Evolutionary conservation across 1,284 basidiomycete species (phyloP), one percentile per base, ranked within the genome.

Genomic region (Ustilago hordei): DNA sequence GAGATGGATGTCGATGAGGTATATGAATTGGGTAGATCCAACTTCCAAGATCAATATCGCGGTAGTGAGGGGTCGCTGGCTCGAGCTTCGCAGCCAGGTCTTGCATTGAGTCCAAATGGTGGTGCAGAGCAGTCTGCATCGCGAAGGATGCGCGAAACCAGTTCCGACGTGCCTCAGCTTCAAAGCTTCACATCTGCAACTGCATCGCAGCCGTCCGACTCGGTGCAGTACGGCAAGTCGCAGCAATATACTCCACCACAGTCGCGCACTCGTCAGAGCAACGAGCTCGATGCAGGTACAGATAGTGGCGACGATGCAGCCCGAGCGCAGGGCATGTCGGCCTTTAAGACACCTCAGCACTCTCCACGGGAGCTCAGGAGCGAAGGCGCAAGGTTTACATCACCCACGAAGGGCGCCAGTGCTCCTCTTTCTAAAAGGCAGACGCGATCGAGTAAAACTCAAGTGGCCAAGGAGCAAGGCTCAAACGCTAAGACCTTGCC

Each of bases 301-400:
- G 74, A 69, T 56, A 65, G 74, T 60, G 67, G 69, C 11, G 71
- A 74, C 52, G 80, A 70, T 8, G 62, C 63, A 43, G 17, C 56
- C 12, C 61, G 64, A 2, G 50, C 45, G 17, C 64, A 57, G 39
- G 69, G 69, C 45, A 76, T 76, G 68, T 68, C 64, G 31, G 74
- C 67, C 13, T 76, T 76, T 35, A 64, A 76, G 62, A 76, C 68
- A 8, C 74, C 74, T 13, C 66, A 68, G 13, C 71, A 69, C 47
- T 74, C 71, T 19, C 71, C 71, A 12, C 71, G 66, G 17, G 61
- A 61, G 56, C 57, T 55, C 8, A 54, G 61, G 11, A 36, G 43
- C 19, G 71, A 65, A 15, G n/a, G 2, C 11, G 35, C 59, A 17
- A 19, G 5, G 23, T 38, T 71, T 3, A 23, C 54, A 1, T 70